A percentile compares a stretch with the other conserved stretches of the same genome.
Conservation (phyloP, 2,329 filamentous ascomycete genomes). For the Trichoderma brevicompactum region DNA sequence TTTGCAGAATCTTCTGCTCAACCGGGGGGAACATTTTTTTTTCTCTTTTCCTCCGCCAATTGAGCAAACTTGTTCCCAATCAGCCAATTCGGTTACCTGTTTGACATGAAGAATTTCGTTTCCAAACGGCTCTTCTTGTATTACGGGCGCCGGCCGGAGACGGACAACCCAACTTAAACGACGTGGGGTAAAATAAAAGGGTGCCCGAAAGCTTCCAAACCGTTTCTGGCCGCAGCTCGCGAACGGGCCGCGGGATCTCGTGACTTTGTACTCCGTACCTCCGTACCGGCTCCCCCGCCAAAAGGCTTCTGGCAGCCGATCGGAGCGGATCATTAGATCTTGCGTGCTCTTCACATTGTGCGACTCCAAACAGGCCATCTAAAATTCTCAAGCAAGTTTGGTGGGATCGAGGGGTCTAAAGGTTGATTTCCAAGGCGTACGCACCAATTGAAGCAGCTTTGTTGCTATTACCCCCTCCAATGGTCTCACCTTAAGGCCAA, state of each 20-base stretch:
- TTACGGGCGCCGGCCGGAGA: not conserved
- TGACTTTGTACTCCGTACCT: constrained; percentile 34
- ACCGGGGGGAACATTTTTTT: constrained; percentile 61
- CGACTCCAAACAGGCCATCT: constrained; percentile 17
- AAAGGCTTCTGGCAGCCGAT: not conserved
- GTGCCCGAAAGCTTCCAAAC: not conserved
- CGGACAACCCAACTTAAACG: constrained; percentile 1
- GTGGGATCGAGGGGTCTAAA: constrained; percentile 14
- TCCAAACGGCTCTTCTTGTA: not conserved
- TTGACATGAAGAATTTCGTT: not conserved
- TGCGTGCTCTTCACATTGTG: not conserved
- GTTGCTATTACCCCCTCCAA: not conserved
- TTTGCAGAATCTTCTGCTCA: constrained; percentile 57
- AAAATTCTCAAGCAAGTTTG: constrained; percentile 20
- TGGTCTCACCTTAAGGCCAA: not conserved
- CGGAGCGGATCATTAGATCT: constrained; percentile 26
- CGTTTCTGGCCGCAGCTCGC: constrained; percentile 31
- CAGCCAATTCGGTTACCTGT: too few species aligned
- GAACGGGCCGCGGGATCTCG: constrained; percentile 43
- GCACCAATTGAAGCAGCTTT: not conserved
- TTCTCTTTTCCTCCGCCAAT: not conserved
- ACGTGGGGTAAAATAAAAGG: constrained; percentile 2
- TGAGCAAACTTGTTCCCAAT: not conserved
- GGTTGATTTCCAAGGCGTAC: not conserved
- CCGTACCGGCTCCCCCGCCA: not conserved